Evolutionary conservation across 129 eudicot species (phyloP), one percentile per base, ranked within the genome.

Genomic region (Apium graveolens): DNA sequence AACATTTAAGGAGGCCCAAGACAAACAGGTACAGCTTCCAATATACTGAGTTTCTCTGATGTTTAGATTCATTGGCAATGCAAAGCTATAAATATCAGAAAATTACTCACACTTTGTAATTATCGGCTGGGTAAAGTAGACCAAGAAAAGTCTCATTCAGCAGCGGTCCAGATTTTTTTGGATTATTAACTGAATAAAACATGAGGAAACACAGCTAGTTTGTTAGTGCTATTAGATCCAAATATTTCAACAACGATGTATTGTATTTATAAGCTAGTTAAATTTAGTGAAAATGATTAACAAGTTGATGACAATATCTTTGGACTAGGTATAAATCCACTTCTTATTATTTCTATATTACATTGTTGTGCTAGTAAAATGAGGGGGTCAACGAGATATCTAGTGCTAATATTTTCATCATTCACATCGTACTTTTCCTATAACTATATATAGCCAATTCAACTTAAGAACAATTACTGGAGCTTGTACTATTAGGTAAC

Each of bases 61-160:
- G 13, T 37, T 63, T 71, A 39, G 41, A 80, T 77, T 16, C 20
- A 75, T 12, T 35, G 70, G 57, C 32, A 72, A 48, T 32, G 32
- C 72, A 76, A 73, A 75, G 18, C 75, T 62, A 43, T 63, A 3
- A 71, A 32, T 76, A 44, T 20, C 69, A 60, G 66, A 82, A 69
- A 73, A n/a, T 57, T 82, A 75, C 96, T 84, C 79, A 96, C 97
- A 96, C 97, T 96, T 92, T 92, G 86, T 92, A 96, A 84, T 90
- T 96, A 75, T 92, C 97, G 29, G 97, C 89, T 76, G 99, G 99
- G 82, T 96, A 96, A 37, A 92, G 88, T 84, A 96, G 86, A 35
- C 99, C 99, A 80, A 95, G 97, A 79, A 96, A 96, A 51, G 99
- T 90, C 90, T 96, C 99, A 80, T 96, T 96, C 65, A 96, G 85